Conservation (phyloP, 139 green algal genomes). For the Coelastrella sp. region DNA sequence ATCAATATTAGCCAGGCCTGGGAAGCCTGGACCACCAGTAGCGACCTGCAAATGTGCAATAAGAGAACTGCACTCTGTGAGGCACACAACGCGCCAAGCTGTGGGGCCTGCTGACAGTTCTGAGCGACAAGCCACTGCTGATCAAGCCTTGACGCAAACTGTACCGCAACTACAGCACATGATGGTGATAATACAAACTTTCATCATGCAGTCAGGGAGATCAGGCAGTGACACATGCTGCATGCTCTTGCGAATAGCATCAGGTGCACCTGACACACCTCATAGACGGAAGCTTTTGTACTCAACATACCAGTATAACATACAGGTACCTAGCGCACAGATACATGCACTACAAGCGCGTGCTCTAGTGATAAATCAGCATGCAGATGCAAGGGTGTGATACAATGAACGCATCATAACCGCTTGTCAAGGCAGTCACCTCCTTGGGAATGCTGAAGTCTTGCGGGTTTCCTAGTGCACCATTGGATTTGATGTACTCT, state of each 20-base stretch:
- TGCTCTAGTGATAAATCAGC: neutral
- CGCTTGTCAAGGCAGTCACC: neutral
- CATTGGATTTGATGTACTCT: neutral
- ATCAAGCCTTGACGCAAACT: no score
- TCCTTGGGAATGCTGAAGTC: neutral
- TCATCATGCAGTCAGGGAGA: no score
- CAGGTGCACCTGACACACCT: no score
- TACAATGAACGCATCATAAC: neutral
- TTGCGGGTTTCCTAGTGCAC: neutral
- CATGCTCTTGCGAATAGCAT: no score
- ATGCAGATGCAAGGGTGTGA: neutral
- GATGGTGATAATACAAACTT: no score
- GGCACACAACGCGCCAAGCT: neutral
- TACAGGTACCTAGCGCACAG: no score
- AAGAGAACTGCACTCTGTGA: neutral
- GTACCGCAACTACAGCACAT: no score
- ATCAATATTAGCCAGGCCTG: neutral
- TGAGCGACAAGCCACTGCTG: no score
- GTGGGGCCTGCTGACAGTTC: neutral
- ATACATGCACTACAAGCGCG: no score
- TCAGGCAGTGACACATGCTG: no score
- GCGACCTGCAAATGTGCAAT: neutral
- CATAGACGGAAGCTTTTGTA: no score
- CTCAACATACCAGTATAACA: no score
- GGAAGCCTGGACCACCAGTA: neutral